Percentiles rank a stretch among this genome's conserved stretches.
Evolutionary conservation across 768 basidiomycete species (phyloP).

Genomic region (Calocybe indica): DNA sequence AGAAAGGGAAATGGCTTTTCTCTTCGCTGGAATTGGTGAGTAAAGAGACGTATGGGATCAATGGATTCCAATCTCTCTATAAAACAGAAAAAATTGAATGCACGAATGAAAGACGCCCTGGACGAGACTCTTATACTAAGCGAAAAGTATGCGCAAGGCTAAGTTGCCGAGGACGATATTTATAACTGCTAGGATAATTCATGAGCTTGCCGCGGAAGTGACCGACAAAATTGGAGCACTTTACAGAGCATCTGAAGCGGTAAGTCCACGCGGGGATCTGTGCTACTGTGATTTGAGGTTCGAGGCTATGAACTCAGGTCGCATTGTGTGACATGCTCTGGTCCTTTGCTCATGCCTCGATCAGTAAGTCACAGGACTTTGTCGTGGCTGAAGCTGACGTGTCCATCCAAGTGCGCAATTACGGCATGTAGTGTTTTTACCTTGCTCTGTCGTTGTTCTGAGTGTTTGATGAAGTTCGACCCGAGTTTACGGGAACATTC

Average conservation of each 20-base stretch:
- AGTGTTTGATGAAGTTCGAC: constrained; percentile 52
- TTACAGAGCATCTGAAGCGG: constrained; percentile 89
- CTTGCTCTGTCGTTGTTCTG: not conserved
- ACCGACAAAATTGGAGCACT: constrained; percentile 70
- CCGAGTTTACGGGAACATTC: constrained; percentile 85
- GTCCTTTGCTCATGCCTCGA: constrained; percentile 81
- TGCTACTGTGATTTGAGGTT: not conserved
- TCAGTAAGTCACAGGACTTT: constrained; percentile 42
- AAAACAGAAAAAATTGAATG: constrained; percentile 77
- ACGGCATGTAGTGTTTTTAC: constrained; percentile 22
- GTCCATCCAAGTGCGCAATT: constrained; percentile 35
- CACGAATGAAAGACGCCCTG: constrained; percentile 85
- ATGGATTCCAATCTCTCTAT: not conserved
- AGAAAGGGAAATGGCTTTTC: constrained; percentile 70
- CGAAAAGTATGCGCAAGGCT: constrained; percentile 48
- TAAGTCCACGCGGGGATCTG: constrained; percentile 21
- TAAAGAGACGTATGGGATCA: not conserved
- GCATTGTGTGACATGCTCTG: constrained; percentile 87
- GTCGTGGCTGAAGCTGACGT: not conserved
- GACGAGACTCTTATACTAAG: constrained; percentile 86
- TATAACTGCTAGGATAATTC: constrained; percentile 54
- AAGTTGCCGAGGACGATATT: not conserved
- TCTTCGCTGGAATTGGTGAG: constrained; percentile 78
- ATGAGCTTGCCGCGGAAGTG: constrained; percentile 68
- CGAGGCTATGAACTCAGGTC: constrained; percentile 40